Evolutionary conservation across 139 green algal genomes (phyloP).

Genomic region (Asterochloris erici): DNA sequence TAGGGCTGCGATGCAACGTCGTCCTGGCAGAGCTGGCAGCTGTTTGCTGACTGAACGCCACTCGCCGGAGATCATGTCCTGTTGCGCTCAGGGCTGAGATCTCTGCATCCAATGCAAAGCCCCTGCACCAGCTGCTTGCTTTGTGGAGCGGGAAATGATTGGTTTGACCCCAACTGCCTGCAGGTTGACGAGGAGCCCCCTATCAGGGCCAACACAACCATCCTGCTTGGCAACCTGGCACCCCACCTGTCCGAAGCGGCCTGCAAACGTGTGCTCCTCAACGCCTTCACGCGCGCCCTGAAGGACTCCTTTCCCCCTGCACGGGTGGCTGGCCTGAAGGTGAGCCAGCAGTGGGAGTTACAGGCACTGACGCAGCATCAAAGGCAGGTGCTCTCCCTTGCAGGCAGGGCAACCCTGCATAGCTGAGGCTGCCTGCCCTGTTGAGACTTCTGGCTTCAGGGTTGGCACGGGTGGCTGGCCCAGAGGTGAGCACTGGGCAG

Average conservation of each 20-base stretch:
- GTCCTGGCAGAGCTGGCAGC: no score
- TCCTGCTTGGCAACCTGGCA: constrained; percentile 94
- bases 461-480: no score
- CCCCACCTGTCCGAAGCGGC: constrained; percentile 73
- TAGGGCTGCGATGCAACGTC: no score
- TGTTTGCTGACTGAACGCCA: no score
- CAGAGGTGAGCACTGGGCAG: no score
- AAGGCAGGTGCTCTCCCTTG: neutral
- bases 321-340: constrained; percentile 62
- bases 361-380: neutral
- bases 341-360: neutral
- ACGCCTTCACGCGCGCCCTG: constrained; percentile 91
- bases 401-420: neutral
- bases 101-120: no score
- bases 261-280: constrained; percentile 86
- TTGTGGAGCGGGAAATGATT: no score
- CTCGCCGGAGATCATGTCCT: no score
- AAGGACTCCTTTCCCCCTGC: constrained; percentile 86
- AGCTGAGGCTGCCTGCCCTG: neutral
- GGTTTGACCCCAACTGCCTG: neutral
- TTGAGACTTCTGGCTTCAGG: neutral
- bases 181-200: constrained; percentile 94
- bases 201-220: constrained; percentile 98
- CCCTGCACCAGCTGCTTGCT: no score
- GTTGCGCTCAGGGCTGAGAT: no score